Conservation (phyloP, 495 filamentous ascomycete genomes). For the Xylaria flabelliformis region DNA sequence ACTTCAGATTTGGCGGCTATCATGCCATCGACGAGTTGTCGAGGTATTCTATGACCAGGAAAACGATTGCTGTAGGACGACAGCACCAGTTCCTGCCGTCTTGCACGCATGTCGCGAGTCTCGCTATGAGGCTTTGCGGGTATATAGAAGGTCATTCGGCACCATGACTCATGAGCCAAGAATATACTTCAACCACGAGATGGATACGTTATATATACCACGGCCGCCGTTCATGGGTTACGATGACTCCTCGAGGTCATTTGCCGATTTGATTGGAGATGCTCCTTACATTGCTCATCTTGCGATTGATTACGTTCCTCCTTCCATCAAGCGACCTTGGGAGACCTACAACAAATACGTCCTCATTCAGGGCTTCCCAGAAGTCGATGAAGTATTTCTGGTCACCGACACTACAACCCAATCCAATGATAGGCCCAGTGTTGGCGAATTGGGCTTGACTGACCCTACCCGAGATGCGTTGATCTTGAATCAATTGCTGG, state of each 20-base stretch:
- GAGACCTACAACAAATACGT: constrained; percentile 60
- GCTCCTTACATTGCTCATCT: constrained; percentile 43
- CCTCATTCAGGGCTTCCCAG: constrained; percentile 51
- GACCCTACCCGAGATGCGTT: constrained; percentile 40
- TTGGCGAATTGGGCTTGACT: constrained; percentile 21
- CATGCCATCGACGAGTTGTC: constrained; percentile 50
- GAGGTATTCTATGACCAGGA: constrained; percentile 46
- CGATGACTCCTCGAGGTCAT: constrained; percentile 51
- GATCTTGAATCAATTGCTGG: constrained; percentile 45
- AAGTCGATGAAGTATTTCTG: constrained; percentile 48
- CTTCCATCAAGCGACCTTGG: constrained; percentile 56
- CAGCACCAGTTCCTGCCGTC: constrained; percentile 48
- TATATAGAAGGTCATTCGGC: constrained; percentile 50
- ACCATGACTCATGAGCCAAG: constrained; percentile 41
- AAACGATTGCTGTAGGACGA: constrained; percentile 42
- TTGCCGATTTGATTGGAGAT: constrained; percentile 39
- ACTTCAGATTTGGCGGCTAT: constrained; percentile 54
- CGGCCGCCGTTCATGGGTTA: constrained; percentile 55
- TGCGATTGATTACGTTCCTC: constrained; percentile 56
- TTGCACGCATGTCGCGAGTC: constrained; percentile 53
- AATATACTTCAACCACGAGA: constrained; percentile 53
- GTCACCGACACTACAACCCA: constrained; percentile 37
- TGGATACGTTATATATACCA: constrained; percentile 58
- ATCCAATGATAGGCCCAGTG: neutral
- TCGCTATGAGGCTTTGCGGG: constrained; percentile 48